Base-by-base conservation (phyloP, 441 rosid genomes). In the Brassica balearica region DNA sequence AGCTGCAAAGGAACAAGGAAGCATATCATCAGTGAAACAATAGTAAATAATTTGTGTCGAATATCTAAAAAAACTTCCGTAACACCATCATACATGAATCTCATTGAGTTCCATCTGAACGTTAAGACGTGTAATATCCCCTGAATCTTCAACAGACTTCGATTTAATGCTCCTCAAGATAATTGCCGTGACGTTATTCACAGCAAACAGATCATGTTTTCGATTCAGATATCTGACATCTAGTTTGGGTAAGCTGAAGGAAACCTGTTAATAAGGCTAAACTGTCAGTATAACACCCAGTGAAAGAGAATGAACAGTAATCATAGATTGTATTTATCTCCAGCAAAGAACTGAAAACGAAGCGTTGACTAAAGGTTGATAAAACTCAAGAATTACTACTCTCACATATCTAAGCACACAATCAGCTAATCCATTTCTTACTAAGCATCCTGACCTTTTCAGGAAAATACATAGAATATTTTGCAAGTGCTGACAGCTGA, bases 41-140 rank as follows among this genome's bases (percentile, higher is more conserved):
- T 68, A 25, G 79, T 74, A 73, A 46, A 46, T 46, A 12, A 46
- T 46, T 46, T 46, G 46, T 38, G n/a, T 41, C 48, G 53, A 46
- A 46, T 46, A 46, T 46, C 53, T 41, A 41, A 12, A 46, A 46
- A 12, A 46, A 0, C 15, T 12, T 10, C 53, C 11, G 46, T 27
- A 22, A 79, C 68, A 72, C 48, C 59, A 61, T 36, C 85, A 77
- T 92, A 94, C 99, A 89, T 96, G 96, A 84, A 96, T 92, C 88
- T 94, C 98, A 83, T 92, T 89, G 77, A 92, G 85, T 81, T 95
- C 99, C 86, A 93, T 68, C 72, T 89, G 95, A 84, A 93, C 75
- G 77, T 93, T 98, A 79, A 95, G 86, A 70, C 95, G 94, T 59
- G 93, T 88, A 75, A 91, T 88, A 85, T 93, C 97, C 80, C 96